These are phyloP conservation scores for Diaporthe helianthi DNA, from an alignment of 2,329 filamentous ascomycete species.

Conservation along the genomic window DNA sequence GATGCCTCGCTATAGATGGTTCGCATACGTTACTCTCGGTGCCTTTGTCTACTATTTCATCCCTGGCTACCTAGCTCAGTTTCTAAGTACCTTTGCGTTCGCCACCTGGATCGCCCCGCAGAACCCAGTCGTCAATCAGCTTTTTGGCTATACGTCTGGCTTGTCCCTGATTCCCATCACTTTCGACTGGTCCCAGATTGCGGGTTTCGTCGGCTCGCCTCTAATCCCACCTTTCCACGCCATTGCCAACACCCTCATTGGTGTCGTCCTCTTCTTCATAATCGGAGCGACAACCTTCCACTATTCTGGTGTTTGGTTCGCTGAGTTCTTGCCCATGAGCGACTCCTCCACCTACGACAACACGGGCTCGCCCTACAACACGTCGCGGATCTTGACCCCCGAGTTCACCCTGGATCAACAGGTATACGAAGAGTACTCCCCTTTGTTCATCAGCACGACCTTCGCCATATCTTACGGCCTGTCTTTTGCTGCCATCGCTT, in stretches of 20 bases:
- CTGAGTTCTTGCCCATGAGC: slow-evolving; percentile 71
- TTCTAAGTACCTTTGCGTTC: slow-evolving; percentile 74
- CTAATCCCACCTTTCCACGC: slow-evolving; percentile 76
- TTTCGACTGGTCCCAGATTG: slow-evolving; percentile 78
- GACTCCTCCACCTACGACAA: slow-evolving; percentile 77
- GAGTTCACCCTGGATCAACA: slow-evolving; percentile 68
- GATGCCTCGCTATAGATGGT: slow-evolving; percentile 72
- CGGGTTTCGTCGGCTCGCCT: slow-evolving; percentile 72
- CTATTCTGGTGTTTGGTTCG: slow-evolving; percentile 71
- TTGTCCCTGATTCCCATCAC: slow-evolving; percentile 74
- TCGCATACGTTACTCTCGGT: slow-evolving; percentile 61
- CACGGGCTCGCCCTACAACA: slow-evolving; percentile 69
- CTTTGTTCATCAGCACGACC: slow-evolving; percentile 73
- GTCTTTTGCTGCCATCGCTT: slow-evolving; percentile 74
- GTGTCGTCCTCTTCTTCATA: slow-evolving; percentile 70
- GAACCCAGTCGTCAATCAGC: slow-evolving; percentile 72
- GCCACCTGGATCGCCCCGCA: slow-evolving; percentile 76
- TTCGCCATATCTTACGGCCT: slow-evolving; percentile 75
- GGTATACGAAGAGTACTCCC: slow-evolving; percentile 72
- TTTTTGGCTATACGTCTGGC: slow-evolving; percentile 74
- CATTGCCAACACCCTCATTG: slow-evolving; percentile 75
- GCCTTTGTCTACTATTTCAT: slow-evolving; percentile 74
- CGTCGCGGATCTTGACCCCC: slow-evolving; percentile 65
- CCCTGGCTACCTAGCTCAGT: slow-evolving; percentile 73
- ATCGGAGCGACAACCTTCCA: slow-evolving; percentile 66